Evolutionary conservation across 202 grass and related monocot genomes (phyloP).

Genomic region (Digitaria exilis): DNA sequence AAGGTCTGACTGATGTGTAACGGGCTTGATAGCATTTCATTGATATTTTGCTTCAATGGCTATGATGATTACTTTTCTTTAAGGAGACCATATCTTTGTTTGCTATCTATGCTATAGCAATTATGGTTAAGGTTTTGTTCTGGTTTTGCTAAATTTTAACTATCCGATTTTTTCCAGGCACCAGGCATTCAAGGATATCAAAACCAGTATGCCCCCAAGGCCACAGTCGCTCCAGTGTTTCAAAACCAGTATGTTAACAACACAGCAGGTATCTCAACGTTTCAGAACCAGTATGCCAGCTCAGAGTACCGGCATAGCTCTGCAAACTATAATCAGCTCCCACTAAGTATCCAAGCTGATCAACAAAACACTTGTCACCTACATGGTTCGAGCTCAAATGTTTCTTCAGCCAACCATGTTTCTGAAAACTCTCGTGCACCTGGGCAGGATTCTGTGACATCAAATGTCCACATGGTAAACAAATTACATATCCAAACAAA

Average conservation of each 20-base stretch:
- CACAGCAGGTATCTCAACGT: neutral
- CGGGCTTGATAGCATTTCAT: slow-evolving; percentile 9
- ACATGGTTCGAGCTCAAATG: slow-evolving; percentile 55
- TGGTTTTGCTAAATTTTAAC: slow-evolving; percentile 10
- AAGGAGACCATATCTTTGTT: slow-evolving; percentile 3
- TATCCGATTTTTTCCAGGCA: slow-evolving; percentile 22
- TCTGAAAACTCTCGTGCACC: slow-evolving; percentile 37
- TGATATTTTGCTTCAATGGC: neutral
- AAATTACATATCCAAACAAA: slow-evolving; percentile 81
- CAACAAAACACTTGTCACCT: slow-evolving; percentile 56
- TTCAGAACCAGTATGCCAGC: slow-evolving; percentile 42
- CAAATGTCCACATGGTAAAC: slow-evolving; percentile 51
- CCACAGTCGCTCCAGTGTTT: neutral
- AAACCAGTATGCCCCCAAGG: slow-evolving; percentile 21
- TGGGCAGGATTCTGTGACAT: slow-evolving; percentile 39
- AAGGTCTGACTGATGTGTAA: neutral
- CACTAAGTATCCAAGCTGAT: slow-evolving; percentile 54
- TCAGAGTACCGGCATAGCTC: slow-evolving; percentile 47
- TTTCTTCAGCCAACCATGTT: slow-evolving; percentile 60
- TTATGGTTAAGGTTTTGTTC: slow-evolving; percentile 15
- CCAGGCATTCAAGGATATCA: slow-evolving; percentile 28
- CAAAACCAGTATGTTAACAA: slow-evolving; percentile 38
- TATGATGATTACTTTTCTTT: neutral
- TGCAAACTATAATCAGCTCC: slow-evolving; percentile 41
- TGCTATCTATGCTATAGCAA: slow-evolving; percentile 21